Evolutionary conservation across 1,139 yeast genomes (phyloP).

Genomic region (Debaryomycetaceae sp.): DNA sequence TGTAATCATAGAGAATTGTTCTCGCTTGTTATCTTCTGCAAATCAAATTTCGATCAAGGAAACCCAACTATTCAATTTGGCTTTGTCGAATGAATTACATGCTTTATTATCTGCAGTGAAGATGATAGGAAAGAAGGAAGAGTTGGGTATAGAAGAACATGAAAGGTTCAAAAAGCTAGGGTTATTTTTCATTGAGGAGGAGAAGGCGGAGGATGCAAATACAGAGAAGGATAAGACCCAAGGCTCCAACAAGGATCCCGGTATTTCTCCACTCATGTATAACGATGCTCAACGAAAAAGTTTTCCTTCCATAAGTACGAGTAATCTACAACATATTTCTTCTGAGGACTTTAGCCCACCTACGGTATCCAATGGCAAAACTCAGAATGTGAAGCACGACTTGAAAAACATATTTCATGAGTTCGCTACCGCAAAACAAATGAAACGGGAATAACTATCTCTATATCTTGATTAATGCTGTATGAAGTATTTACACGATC

Average conservation of each 20-base stretch:
- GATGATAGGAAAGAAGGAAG: slow-evolving; percentile 10
- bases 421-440: slow-evolving; percentile 3
- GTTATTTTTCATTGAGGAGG: neutral
- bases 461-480: neutral
- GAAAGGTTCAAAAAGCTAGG: slow-evolving; percentile 2
- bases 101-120: slow-evolving; percentile 20
- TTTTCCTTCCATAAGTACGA: slow-evolving; percentile 4
- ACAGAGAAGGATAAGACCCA: neutral
- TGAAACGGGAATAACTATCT: slow-evolving; percentile 4
- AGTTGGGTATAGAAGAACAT: neutral
- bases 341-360: slow-evolving; percentile 1
- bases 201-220: neutral
- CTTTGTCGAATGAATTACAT: slow-evolving; percentile 19
- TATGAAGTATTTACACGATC: neutral
- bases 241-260: neutral
- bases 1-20: neutral
- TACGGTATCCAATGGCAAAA: neutral
- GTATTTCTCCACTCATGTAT: neutral
- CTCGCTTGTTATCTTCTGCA: neutral
- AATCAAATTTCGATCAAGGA: neutral
- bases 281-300: neutral
- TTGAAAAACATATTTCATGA: slow-evolving; percentile 2
- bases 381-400: neutral
- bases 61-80: slow-evolving; percentile 9
- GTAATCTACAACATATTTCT: slow-evolving; percentile 3